Base-by-base conservation (phyloP, 1,139 yeast genomes). In the Candida sojae region DNA sequence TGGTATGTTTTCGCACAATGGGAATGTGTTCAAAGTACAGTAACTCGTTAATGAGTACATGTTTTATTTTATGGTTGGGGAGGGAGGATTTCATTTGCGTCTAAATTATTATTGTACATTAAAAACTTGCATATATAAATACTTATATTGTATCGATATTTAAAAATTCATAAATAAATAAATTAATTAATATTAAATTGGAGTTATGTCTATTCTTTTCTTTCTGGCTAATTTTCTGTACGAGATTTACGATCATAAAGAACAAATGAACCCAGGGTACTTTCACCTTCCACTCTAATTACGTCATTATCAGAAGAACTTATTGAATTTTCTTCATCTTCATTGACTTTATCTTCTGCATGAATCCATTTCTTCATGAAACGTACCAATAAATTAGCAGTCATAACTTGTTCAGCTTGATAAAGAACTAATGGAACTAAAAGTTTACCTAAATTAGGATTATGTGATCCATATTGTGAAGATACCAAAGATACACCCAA, bases 1-100 rank as follows among this genome's bases (percentile, higher is more conserved):
- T 89, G 96, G 92, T 87, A 91, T 59, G 91, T 88, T 6, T 90
- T 89, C 68, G 92, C 96, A 9, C 96, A 90, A 66, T 93, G 99
- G 99, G 77, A 77, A 41, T 87, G 95, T 63, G 41, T 50, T n/a
- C 35, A 31, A 26, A 40, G 44, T 23, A 40, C 40, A 3, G 36
- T 39, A 5, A 41, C 43, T 11, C 13, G 25, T 36, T 36, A 34
- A 17, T 17, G 21, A 17, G 21, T 17, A 17, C 21, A 17, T 17
- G 21, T 2, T 17, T 17, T 17, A 17, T 17, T 17, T 17, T 17
- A 17, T 17, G 21, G 21, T 17, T 17, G 21, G 21, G 21, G 3
- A 17, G 3, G 21, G 21, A 17, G 21, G 3, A 17, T 17, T 17
- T 17, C 21, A 17, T 17, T 17, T 26, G 2, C 5, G 9, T 26